These are phyloP conservation scores for Plasmodium billcollinsi DNA, from an alignment of 169 alveolate species.

Conservation along the genomic window DNA sequence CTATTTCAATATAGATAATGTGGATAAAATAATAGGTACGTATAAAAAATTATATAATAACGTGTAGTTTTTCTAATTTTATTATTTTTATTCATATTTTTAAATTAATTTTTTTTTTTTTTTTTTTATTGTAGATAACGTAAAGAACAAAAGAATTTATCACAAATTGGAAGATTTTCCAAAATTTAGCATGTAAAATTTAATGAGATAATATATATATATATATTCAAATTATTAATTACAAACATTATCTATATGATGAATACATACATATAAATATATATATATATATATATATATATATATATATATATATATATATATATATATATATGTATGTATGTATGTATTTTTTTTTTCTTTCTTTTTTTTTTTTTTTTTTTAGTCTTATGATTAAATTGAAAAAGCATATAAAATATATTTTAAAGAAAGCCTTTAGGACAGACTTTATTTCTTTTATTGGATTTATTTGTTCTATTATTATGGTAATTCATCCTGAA, in stretches of 20 bases:
- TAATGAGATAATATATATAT: no score
- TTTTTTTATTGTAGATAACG: slow-evolving; percentile 9
- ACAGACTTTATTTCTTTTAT: slow-evolving; percentile 32
- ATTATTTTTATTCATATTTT: neutral
- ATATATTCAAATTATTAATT: no score
- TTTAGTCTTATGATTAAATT: slow-evolving; percentile 8
- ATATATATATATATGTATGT: neutral
- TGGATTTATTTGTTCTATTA: slow-evolving; percentile 39
- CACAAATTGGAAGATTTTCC: slow-evolving; percentile 30
- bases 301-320: neutral
- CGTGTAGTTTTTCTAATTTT: neutral
- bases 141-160: slow-evolving; percentile 25
- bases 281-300: neutral
- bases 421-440: slow-evolving; percentile 42
- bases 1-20: slow-evolving; percentile 22
- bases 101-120: neutral
- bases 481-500: slow-evolving; percentile 15
- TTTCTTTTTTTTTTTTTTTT: slow-evolving; percentile 1
- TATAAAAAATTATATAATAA: neutral
- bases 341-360: neutral
- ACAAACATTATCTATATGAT: neutral
- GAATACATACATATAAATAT: neutral
- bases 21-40: slow-evolving; percentile 37
- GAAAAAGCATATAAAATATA: slow-evolving; percentile 40
- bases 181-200: slow-evolving; percentile 22